Conservation (phyloP, 75 land plant genomes). For the Sequoia sempervirens region DNA sequence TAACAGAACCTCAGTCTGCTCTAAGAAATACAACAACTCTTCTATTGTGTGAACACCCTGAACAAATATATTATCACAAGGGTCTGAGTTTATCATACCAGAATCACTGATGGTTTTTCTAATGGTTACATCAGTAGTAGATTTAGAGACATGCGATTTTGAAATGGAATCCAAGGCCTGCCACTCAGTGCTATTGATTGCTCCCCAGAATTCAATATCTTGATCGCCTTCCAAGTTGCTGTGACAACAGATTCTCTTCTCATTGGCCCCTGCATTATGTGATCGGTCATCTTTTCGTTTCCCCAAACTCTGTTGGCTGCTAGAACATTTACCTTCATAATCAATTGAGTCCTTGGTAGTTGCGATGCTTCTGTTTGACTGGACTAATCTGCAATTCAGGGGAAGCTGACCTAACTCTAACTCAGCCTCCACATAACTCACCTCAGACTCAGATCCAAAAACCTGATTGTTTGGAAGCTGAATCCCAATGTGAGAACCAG, state of each 20-base stretch:
- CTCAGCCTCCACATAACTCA: not conserved
- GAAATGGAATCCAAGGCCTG: slow-evolving; percentile 6
- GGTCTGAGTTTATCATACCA: slow-evolving; percentile 3
- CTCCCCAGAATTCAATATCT: slow-evolving; percentile 9
- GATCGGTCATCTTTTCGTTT: not conserved
- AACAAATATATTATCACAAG: slow-evolving; percentile 54
- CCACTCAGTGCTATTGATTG: slow-evolving; percentile 6
- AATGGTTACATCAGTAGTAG: not conserved
- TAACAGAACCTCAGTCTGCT: slow-evolving; percentile 27
- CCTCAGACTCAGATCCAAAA: not conserved
- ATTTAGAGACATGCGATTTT: not conserved
- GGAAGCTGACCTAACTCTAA: not conserved
- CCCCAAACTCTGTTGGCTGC: not conserved
- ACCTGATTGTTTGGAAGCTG: not conserved
- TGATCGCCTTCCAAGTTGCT: not conserved
- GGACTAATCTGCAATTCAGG: not conserved
- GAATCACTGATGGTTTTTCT: not conserved
- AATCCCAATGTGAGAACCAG: not conserved
- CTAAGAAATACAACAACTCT: slow-evolving; percentile 54
- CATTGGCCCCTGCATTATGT: not conserved
- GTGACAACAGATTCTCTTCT: not conserved
- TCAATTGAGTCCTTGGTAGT: not conserved
- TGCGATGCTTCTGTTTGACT: not conserved
- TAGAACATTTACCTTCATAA: not conserved
- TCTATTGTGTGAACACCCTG: slow-evolving; percentile 39